Evolutionary conservation across 2,329 filamentous ascomycete species (phyloP).

Genomic region (Curvularia sp.): DNA sequence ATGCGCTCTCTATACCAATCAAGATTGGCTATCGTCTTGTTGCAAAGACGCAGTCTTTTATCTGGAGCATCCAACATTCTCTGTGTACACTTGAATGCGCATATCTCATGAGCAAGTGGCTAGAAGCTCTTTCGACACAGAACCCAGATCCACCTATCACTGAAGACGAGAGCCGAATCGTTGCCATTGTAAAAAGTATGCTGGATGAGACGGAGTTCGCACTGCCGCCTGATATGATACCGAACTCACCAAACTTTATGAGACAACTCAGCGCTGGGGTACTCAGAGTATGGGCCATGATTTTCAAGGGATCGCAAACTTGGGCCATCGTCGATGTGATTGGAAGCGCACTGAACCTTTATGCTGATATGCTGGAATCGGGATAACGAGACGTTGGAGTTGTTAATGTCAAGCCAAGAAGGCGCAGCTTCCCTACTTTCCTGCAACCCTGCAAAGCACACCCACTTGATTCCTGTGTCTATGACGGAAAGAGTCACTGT

Average conservation of each 20-base stretch:
- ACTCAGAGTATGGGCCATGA: conserved; percentile 53
- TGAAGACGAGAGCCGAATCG: conserved; percentile 51
- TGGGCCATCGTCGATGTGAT: conserved; percentile 56
- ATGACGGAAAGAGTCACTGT: conserved; percentile 59
- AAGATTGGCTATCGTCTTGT: conserved; percentile 58
- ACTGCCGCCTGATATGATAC: conserved; percentile 36
- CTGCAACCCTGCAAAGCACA: conserved; percentile 58
- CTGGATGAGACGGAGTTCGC: conserved; percentile 53
- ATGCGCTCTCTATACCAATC: conserved; percentile 71
- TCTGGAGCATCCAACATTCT: conserved; percentile 53
- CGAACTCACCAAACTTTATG: conserved; percentile 44
- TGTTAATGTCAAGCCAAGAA: conserved; percentile 34
- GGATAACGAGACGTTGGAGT: conserved; percentile 27
- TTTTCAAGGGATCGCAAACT: conserved; percentile 54
- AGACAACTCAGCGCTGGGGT: conserved; percentile 52
- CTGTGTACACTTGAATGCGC: conserved; percentile 52
- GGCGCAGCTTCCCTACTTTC: neutral
- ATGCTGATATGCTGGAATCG: conserved; percentile 51
- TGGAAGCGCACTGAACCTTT: conserved; percentile 52
- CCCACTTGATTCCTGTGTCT: conserved; percentile 67
- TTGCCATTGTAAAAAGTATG: conserved; percentile 51
- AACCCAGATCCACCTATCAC: conserved; percentile 46
- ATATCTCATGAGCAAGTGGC: conserved; percentile 53
- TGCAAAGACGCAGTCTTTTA: conserved; percentile 50
- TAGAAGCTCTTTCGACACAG: conserved; percentile 45